phyloP scores from a whole-genome alignment of 306 rosid species.

The Hippophae tibetana region DNA sequence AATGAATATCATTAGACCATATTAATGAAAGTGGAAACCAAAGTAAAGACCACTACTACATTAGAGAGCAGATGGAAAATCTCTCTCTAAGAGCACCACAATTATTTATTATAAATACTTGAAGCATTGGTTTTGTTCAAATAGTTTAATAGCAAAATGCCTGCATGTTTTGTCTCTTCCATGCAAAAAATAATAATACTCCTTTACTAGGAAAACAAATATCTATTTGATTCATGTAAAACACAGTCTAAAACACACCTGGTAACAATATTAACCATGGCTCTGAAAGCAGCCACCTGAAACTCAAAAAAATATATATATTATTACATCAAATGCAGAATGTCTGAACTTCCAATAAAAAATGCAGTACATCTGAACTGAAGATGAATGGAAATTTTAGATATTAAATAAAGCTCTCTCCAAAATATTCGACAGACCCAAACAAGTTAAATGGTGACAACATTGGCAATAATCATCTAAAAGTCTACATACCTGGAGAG shows the following conservation, averaged over 20 bases:
- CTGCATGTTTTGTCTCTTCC: background rate
- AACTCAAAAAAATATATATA: slow-evolving; percentile 13
- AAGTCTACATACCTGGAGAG: slow-evolving; percentile 65
- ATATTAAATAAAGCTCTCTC: too few relatives aligned
- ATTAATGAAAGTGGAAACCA: background rate
- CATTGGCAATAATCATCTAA: slow-evolving; percentile 12
- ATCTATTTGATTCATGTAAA: background rate
- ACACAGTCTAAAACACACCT: slow-evolving; percentile 41
- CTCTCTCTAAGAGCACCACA: background rate
- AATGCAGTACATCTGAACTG: background rate
- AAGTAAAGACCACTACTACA: background rate
- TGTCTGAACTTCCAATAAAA: background rate
- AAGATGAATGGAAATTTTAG: too few relatives aligned
- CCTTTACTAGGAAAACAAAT: background rate
- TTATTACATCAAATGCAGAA: slow-evolving; percentile 5
- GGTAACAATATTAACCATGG: slow-evolving; percentile 97
- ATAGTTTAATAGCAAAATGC: background rate
- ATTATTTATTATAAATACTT: too few relatives aligned
- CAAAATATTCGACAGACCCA: too few relatives aligned
- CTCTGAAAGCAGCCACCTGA: slow-evolving; percentile 99
- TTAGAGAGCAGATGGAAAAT: background rate
- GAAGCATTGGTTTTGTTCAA: background rate
- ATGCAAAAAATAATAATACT: too few relatives aligned
- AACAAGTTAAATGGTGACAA: background rate
- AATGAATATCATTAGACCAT: background rate